Conservation (phyloP, 345 rosid genomes). For the Reutealis trisperma region DNA sequence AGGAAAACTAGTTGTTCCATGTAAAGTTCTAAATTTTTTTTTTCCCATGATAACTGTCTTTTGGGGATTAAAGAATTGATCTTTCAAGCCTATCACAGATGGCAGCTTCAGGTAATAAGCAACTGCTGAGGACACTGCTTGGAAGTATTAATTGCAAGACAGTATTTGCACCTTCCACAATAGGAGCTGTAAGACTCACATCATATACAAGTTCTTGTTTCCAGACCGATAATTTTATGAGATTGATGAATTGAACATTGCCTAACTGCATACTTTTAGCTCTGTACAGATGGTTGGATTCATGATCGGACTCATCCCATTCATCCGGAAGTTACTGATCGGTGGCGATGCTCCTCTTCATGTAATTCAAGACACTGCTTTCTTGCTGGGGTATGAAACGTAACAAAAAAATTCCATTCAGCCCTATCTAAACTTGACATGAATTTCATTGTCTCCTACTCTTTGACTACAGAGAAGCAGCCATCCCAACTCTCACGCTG, state of each 20-base stretch:
- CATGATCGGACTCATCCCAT: constrained; percentile 48
- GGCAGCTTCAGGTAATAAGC: no score
- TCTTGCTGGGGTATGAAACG: constrained; percentile 53
- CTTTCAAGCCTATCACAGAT: no score
- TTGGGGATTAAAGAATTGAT: no score
- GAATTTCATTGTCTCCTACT: not conserved
- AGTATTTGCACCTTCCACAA: constrained; percentile 60
- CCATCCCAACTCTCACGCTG: constrained; percentile 65
- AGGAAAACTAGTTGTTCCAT: no score
- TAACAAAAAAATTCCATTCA: not conserved
- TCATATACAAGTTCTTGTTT: constrained; percentile 14
- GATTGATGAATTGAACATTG: not conserved
- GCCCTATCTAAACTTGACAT: not conserved
- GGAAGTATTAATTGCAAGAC: constrained; percentile 43
- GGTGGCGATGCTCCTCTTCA: constrained; percentile 61
- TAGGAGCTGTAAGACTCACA: constrained; percentile 38
- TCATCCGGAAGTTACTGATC: constrained; percentile 42
- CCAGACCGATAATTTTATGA: not conserved
- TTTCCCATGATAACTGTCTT: no score
- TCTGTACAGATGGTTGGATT: constrained; percentile 55
- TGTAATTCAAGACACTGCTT: constrained; percentile 57
- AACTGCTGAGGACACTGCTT: no score
- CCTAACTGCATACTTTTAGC: not conserved
- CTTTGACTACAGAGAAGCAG: constrained; percentile 50
- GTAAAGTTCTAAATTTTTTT: no score